Evolutionary conservation across 805 yeast species (phyloP).

Genomic region (Zygoascus tannicola): DNA sequence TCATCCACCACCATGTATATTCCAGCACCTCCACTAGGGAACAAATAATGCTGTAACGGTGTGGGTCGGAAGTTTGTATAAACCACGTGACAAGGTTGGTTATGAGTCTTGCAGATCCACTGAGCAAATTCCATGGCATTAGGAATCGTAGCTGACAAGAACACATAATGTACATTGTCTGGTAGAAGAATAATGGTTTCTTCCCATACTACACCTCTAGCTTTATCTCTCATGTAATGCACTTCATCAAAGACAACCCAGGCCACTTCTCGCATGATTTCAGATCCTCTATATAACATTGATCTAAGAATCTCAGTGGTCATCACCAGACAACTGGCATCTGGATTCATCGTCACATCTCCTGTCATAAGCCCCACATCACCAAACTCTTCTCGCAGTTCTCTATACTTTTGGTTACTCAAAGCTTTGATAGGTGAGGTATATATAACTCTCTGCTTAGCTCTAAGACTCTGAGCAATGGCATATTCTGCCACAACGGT

Average conservation of each 20-base stretch:
- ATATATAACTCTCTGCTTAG: constrained; percentile 87
- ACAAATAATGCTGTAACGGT: constrained; percentile 91
- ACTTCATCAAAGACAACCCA: constrained; percentile 99
- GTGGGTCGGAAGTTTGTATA: constrained; percentile 99
- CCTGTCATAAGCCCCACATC: constrained; percentile 99
- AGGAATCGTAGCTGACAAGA: constrained; percentile 93
- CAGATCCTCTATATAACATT: constrained; percentile 96
- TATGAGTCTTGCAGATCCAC: constrained; percentile 93
- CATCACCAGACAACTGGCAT: constrained; percentile 97
- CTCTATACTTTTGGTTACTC: constrained; percentile 91
- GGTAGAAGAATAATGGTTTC: constrained; percentile 94
- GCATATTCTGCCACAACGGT: constrained; percentile 97
- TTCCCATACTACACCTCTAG: constrained; percentile 99
- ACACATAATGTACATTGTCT: constrained; percentile 89
- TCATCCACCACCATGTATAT: constrained; percentile 96
- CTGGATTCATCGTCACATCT: constrained; percentile 96
- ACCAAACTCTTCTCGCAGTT: constrained; percentile 82
- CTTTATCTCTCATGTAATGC: constrained; percentile 96
- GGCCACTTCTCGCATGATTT: constrained; percentile 96
- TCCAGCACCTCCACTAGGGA: constrained; percentile 99
- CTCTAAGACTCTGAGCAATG: constrained; percentile 86
- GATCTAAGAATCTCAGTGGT: constrained; percentile 96
- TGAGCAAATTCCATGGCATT: constrained; percentile 98
- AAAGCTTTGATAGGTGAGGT: constrained; percentile 94
- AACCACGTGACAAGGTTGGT: constrained; percentile 96